phyloP scores from a whole-genome alignment of 1,139 yeast species.

The Debaryomyces udenii region DNA sequence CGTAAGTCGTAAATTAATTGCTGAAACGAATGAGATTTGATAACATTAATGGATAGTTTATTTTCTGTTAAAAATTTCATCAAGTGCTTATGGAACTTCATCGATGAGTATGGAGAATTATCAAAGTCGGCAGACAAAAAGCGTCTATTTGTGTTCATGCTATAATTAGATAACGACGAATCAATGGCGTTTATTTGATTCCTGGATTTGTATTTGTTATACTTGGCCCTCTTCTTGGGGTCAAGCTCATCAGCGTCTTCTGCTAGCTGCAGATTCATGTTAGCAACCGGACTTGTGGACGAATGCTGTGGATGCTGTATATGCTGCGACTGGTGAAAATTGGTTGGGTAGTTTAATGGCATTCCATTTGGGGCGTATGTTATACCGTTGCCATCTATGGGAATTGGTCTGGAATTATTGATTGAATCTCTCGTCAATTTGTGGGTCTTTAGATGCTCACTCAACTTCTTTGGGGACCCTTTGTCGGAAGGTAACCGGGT shows the following conservation, averaged over 20 bases:
- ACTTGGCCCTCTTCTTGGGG: constrained; percentile 12
- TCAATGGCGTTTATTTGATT: constrained; percentile 12
- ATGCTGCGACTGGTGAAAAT: constrained; percentile 14
- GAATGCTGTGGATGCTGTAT: constrained; percentile 11
- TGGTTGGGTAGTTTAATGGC: constrained; percentile 22
- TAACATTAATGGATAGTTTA: constrained; percentile 50
- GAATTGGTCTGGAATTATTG: constrained; percentile 37
- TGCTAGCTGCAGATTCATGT: constrained; percentile 8
- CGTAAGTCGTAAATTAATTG: constrained; percentile 54
- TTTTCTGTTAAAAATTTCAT: constrained; percentile 55
- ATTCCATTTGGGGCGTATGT: constrained; percentile 35
- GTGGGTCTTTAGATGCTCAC: constrained; percentile 60
- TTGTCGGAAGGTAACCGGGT: constrained; percentile 54
- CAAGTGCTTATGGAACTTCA: constrained; percentile 55
- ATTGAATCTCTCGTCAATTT: constrained; percentile 44
- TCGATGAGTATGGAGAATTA: constrained; percentile 45
- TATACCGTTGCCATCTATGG: constrained; percentile 44
- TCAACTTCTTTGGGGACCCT: constrained; percentile 61
- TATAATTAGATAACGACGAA: constrained; percentile 13
- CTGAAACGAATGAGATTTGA: constrained; percentile 55
- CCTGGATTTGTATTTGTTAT: constrained; percentile 12
- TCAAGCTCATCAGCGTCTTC: constrained; percentile 11
- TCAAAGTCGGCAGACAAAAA: constrained; percentile 42
- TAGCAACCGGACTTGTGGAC: constrained; percentile 3
- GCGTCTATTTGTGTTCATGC: constrained; percentile 19